Evolutionary conservation across 1,284 basidiomycete species (phyloP).

Genomic region (Cryptococcus sp.): DNA sequence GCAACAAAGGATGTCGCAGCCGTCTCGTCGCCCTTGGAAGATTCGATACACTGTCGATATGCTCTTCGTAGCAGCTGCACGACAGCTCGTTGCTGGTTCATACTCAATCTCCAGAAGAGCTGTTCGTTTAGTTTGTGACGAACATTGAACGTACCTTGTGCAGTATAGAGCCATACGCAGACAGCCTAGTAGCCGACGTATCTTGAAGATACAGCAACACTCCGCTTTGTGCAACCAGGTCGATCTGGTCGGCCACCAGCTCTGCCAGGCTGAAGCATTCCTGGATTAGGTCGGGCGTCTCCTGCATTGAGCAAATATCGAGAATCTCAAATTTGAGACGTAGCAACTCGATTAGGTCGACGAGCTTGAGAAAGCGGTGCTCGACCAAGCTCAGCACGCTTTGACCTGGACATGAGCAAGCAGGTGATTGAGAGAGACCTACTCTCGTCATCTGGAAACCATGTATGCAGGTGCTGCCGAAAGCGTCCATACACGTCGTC

Average conservation of each 20-base stretch:
- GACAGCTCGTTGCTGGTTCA: neutral
- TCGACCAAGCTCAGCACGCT: slow-evolving; percentile 9
- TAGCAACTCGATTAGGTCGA: slow-evolving; percentile 4
- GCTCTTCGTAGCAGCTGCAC: slow-evolving; percentile 8
- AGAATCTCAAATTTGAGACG: slow-evolving; percentile 16
- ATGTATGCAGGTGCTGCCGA: slow-evolving; percentile 11
- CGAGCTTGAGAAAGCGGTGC: slow-evolving; percentile 9
- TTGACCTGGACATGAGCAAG: neutral
- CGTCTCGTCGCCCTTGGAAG: slow-evolving; percentile 5
- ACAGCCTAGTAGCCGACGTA: slow-evolving; percentile 16
- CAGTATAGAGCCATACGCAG: slow-evolving; percentile 12
- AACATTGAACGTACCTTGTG: slow-evolving; percentile 11
- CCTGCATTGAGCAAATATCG: slow-evolving; percentile 4
- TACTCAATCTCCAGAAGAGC: slow-evolving; percentile 7
- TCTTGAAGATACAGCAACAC: slow-evolving; percentile 17
- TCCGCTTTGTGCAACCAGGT: slow-evolving; percentile 6
- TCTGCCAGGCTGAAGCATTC: slow-evolving; percentile 14
- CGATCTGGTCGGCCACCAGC: slow-evolving; percentile 11
- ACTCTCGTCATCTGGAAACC: slow-evolving; percentile 12
- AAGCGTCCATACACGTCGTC: slow-evolving; percentile 13
- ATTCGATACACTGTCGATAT: slow-evolving; percentile 6
- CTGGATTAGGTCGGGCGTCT: slow-evolving; percentile 4
- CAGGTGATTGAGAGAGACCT: neutral
- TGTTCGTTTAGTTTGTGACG: neutral
- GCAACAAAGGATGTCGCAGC: slow-evolving; percentile 13